phyloP scores from a whole-genome alignment of 1,284 basidiomycete genomes.

The Ceratobasidium theobromae region DNA sequence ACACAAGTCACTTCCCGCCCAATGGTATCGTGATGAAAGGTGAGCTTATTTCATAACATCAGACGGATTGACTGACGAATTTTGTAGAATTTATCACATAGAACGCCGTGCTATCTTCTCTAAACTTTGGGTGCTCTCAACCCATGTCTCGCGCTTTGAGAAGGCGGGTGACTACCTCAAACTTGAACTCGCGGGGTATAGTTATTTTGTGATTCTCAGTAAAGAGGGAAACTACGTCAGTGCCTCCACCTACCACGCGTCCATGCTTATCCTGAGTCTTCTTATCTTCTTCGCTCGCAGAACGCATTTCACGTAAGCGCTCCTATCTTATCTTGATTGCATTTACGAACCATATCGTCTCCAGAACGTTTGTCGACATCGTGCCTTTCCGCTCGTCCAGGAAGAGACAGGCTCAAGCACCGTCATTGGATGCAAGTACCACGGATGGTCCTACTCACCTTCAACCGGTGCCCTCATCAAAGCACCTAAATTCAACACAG shows the following conservation, averaged over 20 bases:
- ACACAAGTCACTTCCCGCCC: constrained; percentile 15
- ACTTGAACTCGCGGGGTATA: constrained; percentile 36
- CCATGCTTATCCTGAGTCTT: neutral
- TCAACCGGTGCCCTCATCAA: constrained; percentile 39
- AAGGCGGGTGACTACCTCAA: constrained; percentile 39
- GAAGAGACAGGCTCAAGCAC: constrained; percentile 37
- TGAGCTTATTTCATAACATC: neutral
- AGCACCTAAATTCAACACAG: constrained; percentile 40
- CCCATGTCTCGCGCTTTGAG: constrained; percentile 38
- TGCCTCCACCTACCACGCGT: neutral
- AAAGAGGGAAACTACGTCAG: constrained; percentile 37
- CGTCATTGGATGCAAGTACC: constrained; percentile 40
- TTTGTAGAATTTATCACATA: constrained; percentile 35
- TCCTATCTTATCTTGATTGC: neutral
- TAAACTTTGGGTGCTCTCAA: constrained; percentile 38
- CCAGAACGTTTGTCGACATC: constrained; percentile 39
- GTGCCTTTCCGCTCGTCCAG: constrained; percentile 40
- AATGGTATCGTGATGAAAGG: constrained; percentile 30
- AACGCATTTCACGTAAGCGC: constrained; percentile 32
- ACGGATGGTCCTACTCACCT: constrained; percentile 40
- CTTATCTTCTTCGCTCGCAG: neutral
- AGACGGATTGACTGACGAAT: neutral
- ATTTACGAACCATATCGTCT: neutral
- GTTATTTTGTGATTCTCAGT: constrained; percentile 34
- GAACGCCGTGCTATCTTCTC: constrained; percentile 41